A percentile compares a stretch with the other conserved stretches of the same genome.
Evolutionary conservation across 805 yeast species (phyloP).

Genomic region (Pichia gijzeniarum): DNA sequence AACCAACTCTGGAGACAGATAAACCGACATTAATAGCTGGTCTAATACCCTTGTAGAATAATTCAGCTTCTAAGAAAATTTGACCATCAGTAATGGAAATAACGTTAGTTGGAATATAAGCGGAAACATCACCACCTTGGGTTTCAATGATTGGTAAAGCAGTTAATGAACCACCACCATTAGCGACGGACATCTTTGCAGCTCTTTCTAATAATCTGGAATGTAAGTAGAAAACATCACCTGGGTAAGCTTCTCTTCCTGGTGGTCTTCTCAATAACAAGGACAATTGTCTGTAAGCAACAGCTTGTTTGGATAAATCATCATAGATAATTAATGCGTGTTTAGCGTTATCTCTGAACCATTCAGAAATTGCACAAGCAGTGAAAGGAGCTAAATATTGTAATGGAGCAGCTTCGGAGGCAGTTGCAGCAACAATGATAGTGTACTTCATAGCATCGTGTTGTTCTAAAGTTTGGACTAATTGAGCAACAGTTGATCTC

Average conservation of each 20-base stretch:
- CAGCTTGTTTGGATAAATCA: constrained; percentile 99
- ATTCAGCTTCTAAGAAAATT: constrained; percentile 96
- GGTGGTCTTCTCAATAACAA: constrained; percentile 96
- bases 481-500: constrained; percentile 99
- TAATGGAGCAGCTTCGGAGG: constrained; percentile 99
- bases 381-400: constrained; percentile 99
- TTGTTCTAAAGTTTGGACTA: constrained; percentile 97
- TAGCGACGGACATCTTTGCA: constrained; percentile 87
- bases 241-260: constrained; percentile 96
- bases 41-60: constrained; percentile 99
- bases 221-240: constrained; percentile 95
- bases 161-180: constrained; percentile 92
- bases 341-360: constrained; percentile 99
- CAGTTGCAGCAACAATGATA: constrained; percentile 98
- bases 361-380: constrained; percentile 98
- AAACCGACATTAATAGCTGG: constrained; percentile 99
- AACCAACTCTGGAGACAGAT: constrained; percentile 99
- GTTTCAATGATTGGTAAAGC: constrained; percentile 96
- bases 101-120: constrained; percentile 89
- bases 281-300: constrained; percentile 99
- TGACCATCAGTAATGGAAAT: constrained; percentile 97
- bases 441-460: constrained; percentile 97
- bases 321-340: constrained; percentile 97
- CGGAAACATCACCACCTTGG: constrained; percentile 92
- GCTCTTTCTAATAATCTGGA: constrained; percentile 95